A percentile compares a stretch with the other conserved stretches of the same genome.
Evolutionary conservation across 208 protist species (phyloP).

Genomic region (Tritrichomonas foetus): DNA sequence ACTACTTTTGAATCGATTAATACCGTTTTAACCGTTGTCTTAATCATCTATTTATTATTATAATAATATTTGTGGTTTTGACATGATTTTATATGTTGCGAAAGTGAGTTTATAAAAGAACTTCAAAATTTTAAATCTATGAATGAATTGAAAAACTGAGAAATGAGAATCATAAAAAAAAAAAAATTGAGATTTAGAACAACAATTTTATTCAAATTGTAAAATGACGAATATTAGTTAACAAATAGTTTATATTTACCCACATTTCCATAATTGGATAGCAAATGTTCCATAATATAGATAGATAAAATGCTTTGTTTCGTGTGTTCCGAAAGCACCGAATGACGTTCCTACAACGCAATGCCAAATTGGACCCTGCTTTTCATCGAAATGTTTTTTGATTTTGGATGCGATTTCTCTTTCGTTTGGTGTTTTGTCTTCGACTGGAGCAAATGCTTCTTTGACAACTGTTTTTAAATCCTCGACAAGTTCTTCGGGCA

Average conservation of each 20-base stretch:
- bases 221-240: no score
- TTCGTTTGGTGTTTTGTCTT: slow-evolving; percentile 96
- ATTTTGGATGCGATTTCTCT: slow-evolving; percentile 99
- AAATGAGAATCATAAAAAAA: no score
- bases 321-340: slow-evolving; percentile 99
- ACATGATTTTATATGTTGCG: no score
- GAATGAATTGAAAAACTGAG: no score
- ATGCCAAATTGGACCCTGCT: slow-evolving; percentile 98
- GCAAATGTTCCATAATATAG: slow-evolving; percentile 99
- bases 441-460: slow-evolving; percentile 65
- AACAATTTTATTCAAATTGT: no score
- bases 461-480: slow-evolving; percentile 93
- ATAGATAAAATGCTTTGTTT: slow-evolving; percentile 98
- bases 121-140: no score
- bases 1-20: no score
- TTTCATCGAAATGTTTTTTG: slow-evolving; percentile 98
- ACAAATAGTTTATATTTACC: slow-evolving; percentile 71
- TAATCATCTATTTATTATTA: no score
- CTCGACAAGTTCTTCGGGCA: slow-evolving; percentile 75
- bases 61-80: no score
- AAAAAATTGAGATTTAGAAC: no score
- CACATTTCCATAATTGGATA: slow-evolving; percentile 94
- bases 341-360: slow-evolving; percentile 99
- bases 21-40: no score
- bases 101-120: no score